These are phyloP conservation scores for Carex scoparia DNA, from an alignment of 176 grass and related monocot species.

Conservation along the genomic window DNA sequence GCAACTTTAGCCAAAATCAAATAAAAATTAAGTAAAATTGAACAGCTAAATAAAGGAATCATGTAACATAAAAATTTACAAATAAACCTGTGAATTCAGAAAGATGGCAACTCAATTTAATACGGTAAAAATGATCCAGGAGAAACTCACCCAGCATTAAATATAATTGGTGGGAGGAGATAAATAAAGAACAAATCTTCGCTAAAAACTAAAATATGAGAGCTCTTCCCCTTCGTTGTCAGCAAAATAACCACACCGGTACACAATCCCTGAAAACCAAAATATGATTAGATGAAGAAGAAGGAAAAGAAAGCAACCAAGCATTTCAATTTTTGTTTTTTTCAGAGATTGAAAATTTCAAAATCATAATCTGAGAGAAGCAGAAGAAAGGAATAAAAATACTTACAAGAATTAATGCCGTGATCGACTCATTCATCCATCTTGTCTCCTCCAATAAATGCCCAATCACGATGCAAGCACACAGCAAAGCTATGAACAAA, in stretches of 20 bases:
- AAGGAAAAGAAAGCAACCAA: not conserved
- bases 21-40: not conserved
- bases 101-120: not conserved
- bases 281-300: not conserved
- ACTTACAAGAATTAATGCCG: conserved; percentile 74
- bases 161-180: conserved; percentile 96
- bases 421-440: conserved; percentile 96
- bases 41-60: not conserved
- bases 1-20: not conserved
- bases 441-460: conserved; percentile 92
- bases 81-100: not conserved
- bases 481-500: conserved; percentile 77
- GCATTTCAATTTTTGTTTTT: not conserved
- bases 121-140: not conserved
- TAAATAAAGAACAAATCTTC: conserved; percentile 99
- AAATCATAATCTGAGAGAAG: not conserved
- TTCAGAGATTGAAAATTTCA: not conserved
- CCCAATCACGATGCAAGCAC: conserved; percentile 87
- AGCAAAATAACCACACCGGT: conserved; percentile 84
- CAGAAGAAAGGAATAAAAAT: not conserved
- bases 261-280: conserved; percentile 60
- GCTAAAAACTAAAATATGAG: conserved; percentile 91
- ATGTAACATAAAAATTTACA: not conserved
- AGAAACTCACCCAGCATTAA: conserved; percentile 83
- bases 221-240: conserved; percentile 82